phyloP scores from a whole-genome alignment of 768 basidiomycete genomes.

The Boletus fagicola region DNA sequence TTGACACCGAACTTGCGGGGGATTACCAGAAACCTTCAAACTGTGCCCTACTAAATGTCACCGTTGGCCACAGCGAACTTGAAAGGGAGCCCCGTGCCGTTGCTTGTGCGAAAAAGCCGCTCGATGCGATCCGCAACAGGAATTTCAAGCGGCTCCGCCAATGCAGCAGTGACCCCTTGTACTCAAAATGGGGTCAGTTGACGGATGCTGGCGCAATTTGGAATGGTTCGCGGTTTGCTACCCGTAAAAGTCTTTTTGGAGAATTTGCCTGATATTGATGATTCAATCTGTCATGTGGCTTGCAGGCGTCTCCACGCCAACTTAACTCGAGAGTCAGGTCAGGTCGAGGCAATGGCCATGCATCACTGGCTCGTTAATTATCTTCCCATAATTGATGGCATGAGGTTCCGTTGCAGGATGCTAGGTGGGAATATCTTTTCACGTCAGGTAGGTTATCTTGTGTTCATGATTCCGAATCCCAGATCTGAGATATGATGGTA shows the following conservation, averaged over 20 bases:
- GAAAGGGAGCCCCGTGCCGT: neutral
- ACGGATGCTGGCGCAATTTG: neutral
- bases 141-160: neutral
- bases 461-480: neutral
- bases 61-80: neutral
- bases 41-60: neutral
- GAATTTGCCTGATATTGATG: neutral
- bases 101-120: neutral
- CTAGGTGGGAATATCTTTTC: neutral
- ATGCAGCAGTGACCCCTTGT: neutral
- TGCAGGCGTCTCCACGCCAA: neutral
- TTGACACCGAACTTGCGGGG: no score
- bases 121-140: neutral
- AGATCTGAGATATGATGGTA: neutral
- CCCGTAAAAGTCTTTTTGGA: neutral
- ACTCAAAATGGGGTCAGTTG: neutral
- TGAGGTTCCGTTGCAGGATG: neutral
- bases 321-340: neutral
- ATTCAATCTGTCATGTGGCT: neutral
- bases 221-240: conserved; percentile 1
- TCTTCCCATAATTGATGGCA: neutral
- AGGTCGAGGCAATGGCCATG: neutral
- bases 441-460: neutral
- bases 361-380: neutral
- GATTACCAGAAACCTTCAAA: neutral